Conservation (phyloP, 2,329 filamentous ascomycete species). For the Colletotrichum sidae region DNA sequence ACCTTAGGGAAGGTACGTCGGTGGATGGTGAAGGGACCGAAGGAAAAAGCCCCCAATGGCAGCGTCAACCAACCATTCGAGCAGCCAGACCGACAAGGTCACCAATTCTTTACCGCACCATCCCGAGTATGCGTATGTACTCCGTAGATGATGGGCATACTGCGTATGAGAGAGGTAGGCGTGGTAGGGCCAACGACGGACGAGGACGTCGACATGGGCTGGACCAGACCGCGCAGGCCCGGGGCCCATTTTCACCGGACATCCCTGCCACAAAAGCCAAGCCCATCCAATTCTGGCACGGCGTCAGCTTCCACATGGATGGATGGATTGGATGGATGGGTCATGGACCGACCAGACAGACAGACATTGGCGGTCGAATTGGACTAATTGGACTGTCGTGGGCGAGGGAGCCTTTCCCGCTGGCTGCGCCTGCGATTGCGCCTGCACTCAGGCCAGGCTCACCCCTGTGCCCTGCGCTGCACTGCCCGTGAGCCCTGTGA, state of each 20-base stretch:
- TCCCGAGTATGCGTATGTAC: too few relatives aligned
- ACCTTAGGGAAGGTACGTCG: background rate
- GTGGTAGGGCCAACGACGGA: too few relatives aligned
- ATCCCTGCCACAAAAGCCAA: slow-evolving; percentile 20
- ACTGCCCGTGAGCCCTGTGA: slow-evolving; percentile 28
- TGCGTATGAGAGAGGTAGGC: too few relatives aligned
- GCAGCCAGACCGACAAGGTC: background rate
- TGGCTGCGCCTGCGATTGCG: slow-evolving; percentile 17
- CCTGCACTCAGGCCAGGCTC: slow-evolving; percentile 10
- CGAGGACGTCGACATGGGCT: background rate
- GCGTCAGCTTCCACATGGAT: background rate
- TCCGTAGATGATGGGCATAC: too few relatives aligned
- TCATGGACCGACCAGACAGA: too few relatives aligned
- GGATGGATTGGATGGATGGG: too few relatives aligned
- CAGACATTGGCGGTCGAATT: too few relatives aligned
- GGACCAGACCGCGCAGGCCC: slow-evolving; percentile 9
- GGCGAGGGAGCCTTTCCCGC: slow-evolving; percentile 8
- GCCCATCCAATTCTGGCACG: slow-evolving; percentile 15
- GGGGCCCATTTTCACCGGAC: slow-evolving; percentile 24
- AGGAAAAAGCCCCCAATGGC: slow-evolving; percentile 31
- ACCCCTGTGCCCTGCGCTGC: slow-evolving; percentile 30
- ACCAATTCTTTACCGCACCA: too few relatives aligned
- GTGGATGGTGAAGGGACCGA: slow-evolving; percentile 20
- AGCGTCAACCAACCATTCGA: slow-evolving; percentile 2
- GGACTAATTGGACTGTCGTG: too few relatives aligned